Evolutionary conservation across 2,329 filamentous ascomycete species (phyloP).

Genomic region (Ophiostoma ips): DNA sequence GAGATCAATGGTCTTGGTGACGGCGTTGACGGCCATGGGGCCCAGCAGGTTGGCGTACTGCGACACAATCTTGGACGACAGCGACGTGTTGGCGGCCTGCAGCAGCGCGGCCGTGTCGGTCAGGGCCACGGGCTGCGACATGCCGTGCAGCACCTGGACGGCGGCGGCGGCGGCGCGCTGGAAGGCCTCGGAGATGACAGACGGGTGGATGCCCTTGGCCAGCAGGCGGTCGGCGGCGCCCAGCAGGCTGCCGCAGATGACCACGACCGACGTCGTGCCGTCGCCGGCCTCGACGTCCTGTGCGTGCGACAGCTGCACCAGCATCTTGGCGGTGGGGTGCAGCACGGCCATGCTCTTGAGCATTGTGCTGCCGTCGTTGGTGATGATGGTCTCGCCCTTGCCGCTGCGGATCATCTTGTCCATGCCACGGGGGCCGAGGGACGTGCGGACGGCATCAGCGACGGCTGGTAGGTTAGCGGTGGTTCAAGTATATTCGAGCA

Average conservation of each 20-base stretch:
- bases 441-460: slow-evolving; percentile 93
- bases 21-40: slow-evolving; percentile 96
- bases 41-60: slow-evolving; percentile 90
- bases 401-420: slow-evolving; percentile 98
- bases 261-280: slow-evolving; percentile 94
- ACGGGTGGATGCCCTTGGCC: slow-evolving; percentile 89
- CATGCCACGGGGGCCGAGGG: slow-evolving; percentile 91
- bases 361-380: slow-evolving; percentile 99
- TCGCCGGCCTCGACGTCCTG: slow-evolving; percentile 98
- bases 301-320: slow-evolving; percentile 90
- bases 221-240: slow-evolving; percentile 87
- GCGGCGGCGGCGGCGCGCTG: slow-evolving; percentile 83
- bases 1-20: slow-evolving; percentile 88
- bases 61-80: slow-evolving; percentile 97
- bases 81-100: slow-evolving; percentile 90
- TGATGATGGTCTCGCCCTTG: slow-evolving; percentile 96
- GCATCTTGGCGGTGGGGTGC: slow-evolving; percentile 99
- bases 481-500: too few species aligned
- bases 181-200: slow-evolving; percentile 94
- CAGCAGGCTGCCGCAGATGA: slow-evolving; percentile 89
- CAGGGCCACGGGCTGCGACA: slow-evolving; percentile 87
- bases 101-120: slow-evolving; percentile 79
- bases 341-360: slow-evolving; percentile 97
- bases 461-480: slow-evolving; percentile 48
- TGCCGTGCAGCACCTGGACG: slow-evolving; percentile 80